These are phyloP conservation scores for Colletotrichum melonis DNA, from an alignment of 2,329 filamentous ascomycete genomes.

Conservation along the genomic window DNA sequence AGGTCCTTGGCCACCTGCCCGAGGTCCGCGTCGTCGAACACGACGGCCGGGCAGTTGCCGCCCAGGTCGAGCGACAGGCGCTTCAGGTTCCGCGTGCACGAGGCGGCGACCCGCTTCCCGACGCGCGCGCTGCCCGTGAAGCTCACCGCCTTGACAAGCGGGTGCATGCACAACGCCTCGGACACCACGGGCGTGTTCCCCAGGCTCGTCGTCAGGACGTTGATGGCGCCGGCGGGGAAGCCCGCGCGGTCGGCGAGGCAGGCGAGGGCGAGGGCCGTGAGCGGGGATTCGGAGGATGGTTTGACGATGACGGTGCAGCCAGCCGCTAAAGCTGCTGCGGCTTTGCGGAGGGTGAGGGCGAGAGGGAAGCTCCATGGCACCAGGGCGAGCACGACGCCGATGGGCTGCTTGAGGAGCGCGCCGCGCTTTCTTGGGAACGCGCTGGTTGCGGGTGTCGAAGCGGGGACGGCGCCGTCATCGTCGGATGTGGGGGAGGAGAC, in stretches of 20 bases:
- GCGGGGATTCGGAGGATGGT: conserved; percentile 42
- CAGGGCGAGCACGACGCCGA: conserved; percentile 48
- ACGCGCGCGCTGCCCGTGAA: conserved; percentile 82
- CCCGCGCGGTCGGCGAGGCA: conserved; percentile 76
- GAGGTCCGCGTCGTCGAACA: conserved; percentile 74
- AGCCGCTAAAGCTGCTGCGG: conserved; percentile 70
- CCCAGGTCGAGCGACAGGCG: conserved; percentile 75
- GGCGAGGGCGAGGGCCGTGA: conserved; percentile 58
- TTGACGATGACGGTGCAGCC: conserved; percentile 76
- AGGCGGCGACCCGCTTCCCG: conserved; percentile 73
- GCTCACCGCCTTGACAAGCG: conserved; percentile 77
- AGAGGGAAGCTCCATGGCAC: conserved; percentile 70
- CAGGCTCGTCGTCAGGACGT: conserved; percentile 78
- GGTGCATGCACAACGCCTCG: conserved; percentile 71
- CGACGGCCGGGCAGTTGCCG: conserved; percentile 73
- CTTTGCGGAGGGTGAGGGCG: conserved; percentile 61
- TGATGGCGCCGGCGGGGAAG: conserved; percentile 80
- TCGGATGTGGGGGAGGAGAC: conserved; percentile 2
- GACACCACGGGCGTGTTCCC: conserved; percentile 67
- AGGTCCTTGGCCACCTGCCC: conserved; percentile 70
- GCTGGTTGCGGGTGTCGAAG: background rate
- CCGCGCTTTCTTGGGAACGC: background rate
- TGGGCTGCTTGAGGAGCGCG: conserved; percentile 41
- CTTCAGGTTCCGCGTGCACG: conserved; percentile 72
- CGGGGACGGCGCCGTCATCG: background rate